Evolutionary conservation across 2,329 filamentous ascomycete genomes (phyloP), one percentile per base, ranked within the genome.

Genomic region (Nannizzia gypsea): DNA sequence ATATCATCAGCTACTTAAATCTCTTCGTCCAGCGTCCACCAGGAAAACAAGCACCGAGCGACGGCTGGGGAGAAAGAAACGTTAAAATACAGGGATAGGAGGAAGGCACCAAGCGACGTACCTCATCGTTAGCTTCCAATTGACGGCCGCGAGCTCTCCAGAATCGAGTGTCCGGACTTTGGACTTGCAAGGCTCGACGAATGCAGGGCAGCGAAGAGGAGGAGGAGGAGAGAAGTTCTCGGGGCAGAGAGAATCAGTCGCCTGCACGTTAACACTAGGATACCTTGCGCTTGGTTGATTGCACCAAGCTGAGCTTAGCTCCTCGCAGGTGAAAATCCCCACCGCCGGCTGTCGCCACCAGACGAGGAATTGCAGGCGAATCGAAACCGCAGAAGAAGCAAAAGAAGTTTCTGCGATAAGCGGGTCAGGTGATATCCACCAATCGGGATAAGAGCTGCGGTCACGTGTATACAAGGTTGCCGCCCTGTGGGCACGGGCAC

Each of bases 101-200:
- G 9, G 44, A 4, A 20, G 15, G 20, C 44, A 24, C 20, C 13
- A 8, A 48, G 11, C 20, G 28, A 56, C 52, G 9, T 56, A 56
- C 52, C 52, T 34, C 52, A 56, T 56, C 26, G 34, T n/a, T 56
- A 48, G 44, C 22, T 48, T 48, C 44, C 20, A 48, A 48, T 13
- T 48, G 44, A 48, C 44, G 13, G 44, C 44, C 15, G 22, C 20
- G 44, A 48, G 44, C 44, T 48, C 44, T 48, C 20, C 44, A 4
- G 44, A 13, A 26, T 22, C 4, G 31, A 11, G 38, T 20, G 15
- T 20, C 9, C n/a, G n/a, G n/a, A n/a, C n/a, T n/a, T n/a, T n/a
- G n/a, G n/a, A n/a, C n/a, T n/a, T n/a, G n/a, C n/a, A n/a, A n/a
- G n/a, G n/a, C 44, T 24, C 17, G 11, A 48, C 44, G 22, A 13